Evolutionary conservation across 108 stramenopile species (phyloP), one percentile per base, ranked within the genome.

Genomic region (Cyclotella distinguenda): DNA sequence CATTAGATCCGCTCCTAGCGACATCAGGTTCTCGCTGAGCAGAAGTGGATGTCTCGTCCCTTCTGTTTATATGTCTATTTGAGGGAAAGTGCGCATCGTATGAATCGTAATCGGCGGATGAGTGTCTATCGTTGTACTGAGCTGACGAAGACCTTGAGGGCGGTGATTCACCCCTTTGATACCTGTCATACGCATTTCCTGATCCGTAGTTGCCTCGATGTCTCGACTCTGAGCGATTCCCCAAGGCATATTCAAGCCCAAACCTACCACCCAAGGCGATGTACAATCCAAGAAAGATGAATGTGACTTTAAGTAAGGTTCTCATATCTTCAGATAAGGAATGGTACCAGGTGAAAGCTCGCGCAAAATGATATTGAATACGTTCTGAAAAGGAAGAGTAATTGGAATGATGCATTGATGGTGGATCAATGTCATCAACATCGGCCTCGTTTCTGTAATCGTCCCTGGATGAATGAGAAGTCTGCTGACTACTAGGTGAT

Each of bases 181-280:
- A 86, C 58, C 75, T 77, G 28, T 86, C 85, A 50, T 90, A 90
- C 4, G 72, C 82, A 62, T 83, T 86, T 0, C 69, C 78, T 11
- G 54, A 4, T 23, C 60, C 82, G 69, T 89, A 89, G 68, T 86
- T 84, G 1, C 86, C 88, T 22, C 70, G 61, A 34, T 42, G 36
- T 4, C 59, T 23, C 1, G 18, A 28, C 18, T 34, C 33, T 16
- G 11, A 53, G 16, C 28, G 23, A n/a, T 59, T 58, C 5, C 54
- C 46, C 28, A 60, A 33, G 43, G 56, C 52, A 49, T 52, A 62
- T 19, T 80, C 86, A 23, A 89, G 62, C 6, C 91, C 91, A 60
- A 92, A 92, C 56, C 86, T 58, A 23, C 91, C 91, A 27, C 91
- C 91, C 66, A 92, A 84, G 23, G 83, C 81, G 15, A 92, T 62